These are phyloP conservation scores for Salvia miltiorrhiza DNA, from an alignment of 257 asterid genomes.

Conservation along the genomic window DNA sequence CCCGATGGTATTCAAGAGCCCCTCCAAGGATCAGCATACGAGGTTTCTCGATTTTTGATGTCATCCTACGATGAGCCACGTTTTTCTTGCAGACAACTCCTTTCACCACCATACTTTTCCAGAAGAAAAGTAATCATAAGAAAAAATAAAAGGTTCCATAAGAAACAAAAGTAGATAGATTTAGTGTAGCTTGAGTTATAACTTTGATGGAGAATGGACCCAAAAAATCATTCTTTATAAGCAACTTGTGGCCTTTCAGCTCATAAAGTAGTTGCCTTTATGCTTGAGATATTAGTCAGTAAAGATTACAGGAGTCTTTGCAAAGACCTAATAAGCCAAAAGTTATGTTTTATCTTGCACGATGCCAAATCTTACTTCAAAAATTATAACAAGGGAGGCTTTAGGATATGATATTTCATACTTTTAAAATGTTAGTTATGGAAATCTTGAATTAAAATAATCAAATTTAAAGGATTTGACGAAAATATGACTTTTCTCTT, in stretches of 20 bases:
- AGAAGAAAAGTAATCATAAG: constrained; percentile 23
- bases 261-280: background rate
- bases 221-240: background rate
- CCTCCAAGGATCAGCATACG: constrained; percentile 88
- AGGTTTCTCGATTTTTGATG: constrained; percentile 78
- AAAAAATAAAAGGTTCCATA: constrained; percentile 9
- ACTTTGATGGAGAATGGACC: background rate
- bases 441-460: background rate
- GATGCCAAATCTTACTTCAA: background rate
- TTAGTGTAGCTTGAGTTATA: background rate
- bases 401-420: background rate
- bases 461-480: background rate
- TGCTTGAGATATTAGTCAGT: background rate
- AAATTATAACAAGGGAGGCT: background rate
- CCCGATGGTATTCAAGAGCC: constrained; percentile 93
- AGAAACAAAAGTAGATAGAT: background rate
- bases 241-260: background rate
- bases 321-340: background rate
- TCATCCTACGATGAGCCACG: constrained; percentile 92
- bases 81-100: constrained; percentile 96
- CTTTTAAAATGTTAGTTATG: background rate
- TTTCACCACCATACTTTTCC: constrained; percentile 70
- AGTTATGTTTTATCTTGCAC: background rate
- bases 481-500: background rate
- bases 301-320: background rate